phyloP scores from a whole-genome alignment of 805 yeast species.

The Candida chauliodis region DNA sequence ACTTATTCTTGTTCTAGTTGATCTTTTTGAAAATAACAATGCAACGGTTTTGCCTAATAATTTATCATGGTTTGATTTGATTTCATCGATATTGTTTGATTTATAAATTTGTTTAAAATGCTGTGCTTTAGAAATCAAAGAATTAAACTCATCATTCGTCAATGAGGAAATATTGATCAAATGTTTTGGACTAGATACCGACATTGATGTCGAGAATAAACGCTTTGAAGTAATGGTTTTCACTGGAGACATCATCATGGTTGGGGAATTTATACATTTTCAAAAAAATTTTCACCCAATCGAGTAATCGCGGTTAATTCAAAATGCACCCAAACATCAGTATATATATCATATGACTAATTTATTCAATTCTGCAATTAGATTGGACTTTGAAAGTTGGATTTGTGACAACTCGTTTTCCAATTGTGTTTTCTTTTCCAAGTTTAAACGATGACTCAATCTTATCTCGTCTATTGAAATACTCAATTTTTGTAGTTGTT shows the following conservation, averaged over 20 bases:
- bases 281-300: slow-evolving; percentile 7
- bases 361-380: not conserved
- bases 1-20: slow-evolving; percentile 92
- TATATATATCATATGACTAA: not conserved
- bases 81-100: slow-evolving; percentile 34
- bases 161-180: slow-evolving; percentile 80
- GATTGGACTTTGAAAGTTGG: not conserved
- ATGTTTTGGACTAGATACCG: slow-evolving; percentile 50
- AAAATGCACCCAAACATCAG: slow-evolving; percentile 1
- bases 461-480: not conserved
- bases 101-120: slow-evolving; percentile 62
- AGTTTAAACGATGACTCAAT: not conserved
- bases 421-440: not conserved
- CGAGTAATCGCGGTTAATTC: slow-evolving; percentile 8
- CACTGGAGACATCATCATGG: slow-evolving; percentile 8
- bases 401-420: not conserved
- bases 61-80: slow-evolving; percentile 41
- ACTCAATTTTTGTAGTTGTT: slow-evolving; percentile 2
- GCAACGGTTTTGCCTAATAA: slow-evolving; percentile 81
- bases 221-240: slow-evolving; percentile 12
- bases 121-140: slow-evolving; percentile 71
- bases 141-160: slow-evolving; percentile 63
- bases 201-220: slow-evolving; percentile 9
- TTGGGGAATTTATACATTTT: slow-evolving; percentile 4
- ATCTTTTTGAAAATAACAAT: slow-evolving; percentile 81